These are phyloP conservation scores for Infundibulicybe gibba DNA, from an alignment of 768 basidiomycete species.

Conservation along the genomic window DNA sequence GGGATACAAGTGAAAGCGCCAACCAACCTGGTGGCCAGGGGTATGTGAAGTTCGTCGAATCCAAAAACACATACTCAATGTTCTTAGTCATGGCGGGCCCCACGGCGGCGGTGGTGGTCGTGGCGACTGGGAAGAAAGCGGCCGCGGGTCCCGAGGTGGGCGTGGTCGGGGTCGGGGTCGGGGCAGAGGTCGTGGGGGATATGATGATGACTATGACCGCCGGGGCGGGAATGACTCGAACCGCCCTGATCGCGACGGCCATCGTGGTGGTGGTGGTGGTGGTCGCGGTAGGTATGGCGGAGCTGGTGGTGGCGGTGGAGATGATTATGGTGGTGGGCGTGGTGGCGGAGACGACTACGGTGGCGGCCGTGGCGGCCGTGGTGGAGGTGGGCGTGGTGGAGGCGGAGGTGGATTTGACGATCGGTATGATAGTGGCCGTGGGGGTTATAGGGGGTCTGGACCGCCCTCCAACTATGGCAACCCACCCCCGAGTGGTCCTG, in stretches of 20 bases:
- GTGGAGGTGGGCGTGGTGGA: constrained; percentile 24
- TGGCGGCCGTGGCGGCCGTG: constrained; percentile 41
- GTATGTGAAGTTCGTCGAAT: constrained; percentile 17
- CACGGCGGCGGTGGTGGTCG: constrained; percentile 26
- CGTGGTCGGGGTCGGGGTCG: constrained; percentile 32
- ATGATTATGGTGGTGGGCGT: constrained; percentile 31
- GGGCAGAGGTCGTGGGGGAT: constrained; percentile 35
- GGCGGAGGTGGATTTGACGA: constrained; percentile 39
- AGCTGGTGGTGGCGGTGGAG: constrained; percentile 25
- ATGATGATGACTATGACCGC: constrained; percentile 45
- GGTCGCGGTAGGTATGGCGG: constrained; percentile 38
- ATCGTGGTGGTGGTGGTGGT: constrained; percentile 35
- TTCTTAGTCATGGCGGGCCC: constrained; percentile 6
- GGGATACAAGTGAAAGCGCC: constrained; percentile 65
- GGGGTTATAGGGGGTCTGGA: constrained; percentile 19
- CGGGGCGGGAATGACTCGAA: constrained; percentile 42
- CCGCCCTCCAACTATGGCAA: constrained; percentile 17
- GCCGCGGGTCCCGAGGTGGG: constrained; percentile 34
- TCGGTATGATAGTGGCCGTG: constrained; percentile 39
- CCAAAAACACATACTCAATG: neutral
- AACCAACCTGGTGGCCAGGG: constrained; percentile 42
- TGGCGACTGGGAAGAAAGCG: constrained; percentile 29
- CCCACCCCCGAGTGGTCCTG: constrained; percentile 12
- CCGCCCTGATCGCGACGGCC: constrained; percentile 43
- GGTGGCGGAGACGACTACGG: constrained; percentile 34